Percentiles rank a stretch among this genome's conserved stretches.
phyloP scores from a whole-genome alignment of 306 rosid genomes.

The Citrullus mucosospermus region DNA sequence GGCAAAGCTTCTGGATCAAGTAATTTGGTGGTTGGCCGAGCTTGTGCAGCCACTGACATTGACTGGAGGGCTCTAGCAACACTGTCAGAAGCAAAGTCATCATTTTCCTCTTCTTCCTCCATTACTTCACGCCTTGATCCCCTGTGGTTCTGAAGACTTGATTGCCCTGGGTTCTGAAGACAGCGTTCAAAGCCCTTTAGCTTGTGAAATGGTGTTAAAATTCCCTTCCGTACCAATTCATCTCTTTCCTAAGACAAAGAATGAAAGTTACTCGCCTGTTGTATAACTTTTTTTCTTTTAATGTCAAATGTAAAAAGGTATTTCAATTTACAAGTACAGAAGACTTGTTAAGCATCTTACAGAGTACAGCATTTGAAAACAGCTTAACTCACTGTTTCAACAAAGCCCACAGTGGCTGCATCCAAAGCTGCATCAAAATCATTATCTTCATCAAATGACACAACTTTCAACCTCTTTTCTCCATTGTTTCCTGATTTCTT shows the following conservation, averaged over 20 bases:
- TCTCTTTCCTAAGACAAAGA: slow-evolving; percentile 71
- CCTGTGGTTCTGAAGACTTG: slow-evolving; percentile 46
- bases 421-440: slow-evolving; percentile 82
- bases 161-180: slow-evolving; percentile 46
- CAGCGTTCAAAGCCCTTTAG: slow-evolving; percentile 86
- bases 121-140: slow-evolving; percentile 31
- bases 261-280: slow-evolving; percentile 18
- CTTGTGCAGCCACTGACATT: slow-evolving; percentile 67
- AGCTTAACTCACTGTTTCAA: slow-evolving; percentile 74
- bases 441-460: slow-evolving; percentile 66
- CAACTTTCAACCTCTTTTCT: slow-evolving; percentile 43
- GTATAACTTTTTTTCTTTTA: not conserved
- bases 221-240: slow-evolving; percentile 75
- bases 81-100: slow-evolving; percentile 45
- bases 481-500: slow-evolving; percentile 17
- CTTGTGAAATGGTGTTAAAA: slow-evolving; percentile 88
- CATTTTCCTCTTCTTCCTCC: slow-evolving; percentile 18
- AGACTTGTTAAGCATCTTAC: not conserved
- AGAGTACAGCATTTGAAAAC: not conserved
- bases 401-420: slow-evolving; percentile 86
- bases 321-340: not conserved
- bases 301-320: not conserved
- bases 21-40: slow-evolving; percentile 82
- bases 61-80: slow-evolving; percentile 57
- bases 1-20: slow-evolving; percentile 63